Evolutionary conservation across 148 eudicot genomes (phyloP).

Genomic region (Bassia scoparia): DNA sequence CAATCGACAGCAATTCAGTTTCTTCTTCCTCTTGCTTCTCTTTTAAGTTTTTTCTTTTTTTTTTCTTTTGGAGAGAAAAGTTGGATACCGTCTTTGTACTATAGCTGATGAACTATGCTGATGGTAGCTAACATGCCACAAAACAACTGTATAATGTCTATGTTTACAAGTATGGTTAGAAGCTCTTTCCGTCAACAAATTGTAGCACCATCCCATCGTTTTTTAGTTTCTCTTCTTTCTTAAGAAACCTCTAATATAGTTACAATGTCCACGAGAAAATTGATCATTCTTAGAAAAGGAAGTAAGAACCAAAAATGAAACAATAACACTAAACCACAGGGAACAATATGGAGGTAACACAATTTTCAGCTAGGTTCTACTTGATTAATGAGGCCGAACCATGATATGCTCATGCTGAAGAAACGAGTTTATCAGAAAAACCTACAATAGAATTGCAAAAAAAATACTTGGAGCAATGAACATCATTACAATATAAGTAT

Average conservation of each 20-base stretch:
- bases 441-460: conserved; percentile 37
- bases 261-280: background rate
- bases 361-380: conserved; percentile 31
- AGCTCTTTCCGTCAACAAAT: conserved; percentile 6
- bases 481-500: background rate
- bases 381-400: conserved; percentile 77
- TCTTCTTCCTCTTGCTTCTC: too few species aligned
- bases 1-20: background rate
- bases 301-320: background rate
- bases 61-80: too few species aligned
- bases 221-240: background rate
- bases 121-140: conserved; percentile 6
- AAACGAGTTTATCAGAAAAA: conserved; percentile 84
- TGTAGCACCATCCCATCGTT: background rate
- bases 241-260: conserved; percentile 8
- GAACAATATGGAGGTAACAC: background rate
- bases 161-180: background rate
- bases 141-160: background rate
- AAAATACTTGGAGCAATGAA: background rate
- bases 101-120: background rate
- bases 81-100: background rate
- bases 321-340: background rate
- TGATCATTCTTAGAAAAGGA: background rate
- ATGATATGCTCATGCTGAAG: conserved; percentile 97
- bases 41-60: background rate